A percentile compares a stretch with the other conserved stretches of the same genome.
Conservation (phyloP, 2,329 filamentous ascomycete species). For the Nemania serpens region DNA sequence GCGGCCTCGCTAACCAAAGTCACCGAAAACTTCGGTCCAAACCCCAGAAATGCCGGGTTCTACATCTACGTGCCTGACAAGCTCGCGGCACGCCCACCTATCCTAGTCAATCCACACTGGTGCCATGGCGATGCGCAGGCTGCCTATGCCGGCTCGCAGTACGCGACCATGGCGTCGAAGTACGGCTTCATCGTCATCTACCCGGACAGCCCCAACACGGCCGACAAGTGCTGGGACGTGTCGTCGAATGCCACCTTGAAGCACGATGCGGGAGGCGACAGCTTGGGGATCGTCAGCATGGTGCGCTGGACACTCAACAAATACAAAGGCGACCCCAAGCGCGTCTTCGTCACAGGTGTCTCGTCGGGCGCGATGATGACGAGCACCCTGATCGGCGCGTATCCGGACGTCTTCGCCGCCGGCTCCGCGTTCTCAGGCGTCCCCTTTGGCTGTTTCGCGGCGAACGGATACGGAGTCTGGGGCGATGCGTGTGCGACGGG, state of each 20-base stretch:
- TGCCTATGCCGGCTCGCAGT: conserved; percentile 56
- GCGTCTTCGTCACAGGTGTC: conserved; percentile 41
- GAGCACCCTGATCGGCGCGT: conserved; percentile 49
- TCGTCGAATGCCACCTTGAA: conserved; percentile 47
- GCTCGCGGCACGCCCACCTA: conserved; percentile 50
- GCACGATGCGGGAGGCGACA: conserved; percentile 46
- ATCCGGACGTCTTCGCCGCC: conserved; percentile 54
- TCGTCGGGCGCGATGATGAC: conserved; percentile 45
- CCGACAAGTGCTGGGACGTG: conserved; percentile 62
- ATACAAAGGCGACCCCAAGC: conserved; percentile 41
- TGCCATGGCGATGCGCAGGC: conserved; percentile 59
- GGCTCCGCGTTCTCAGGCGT: conserved; percentile 52
- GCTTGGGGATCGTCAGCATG: conserved; percentile 47
- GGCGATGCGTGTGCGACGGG: conserved; percentile 58
- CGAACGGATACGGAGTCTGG: conserved; percentile 50
- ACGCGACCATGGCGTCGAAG: conserved; percentile 55
- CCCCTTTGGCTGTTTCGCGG: conserved; percentile 57
- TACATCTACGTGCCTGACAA: conserved; percentile 55
- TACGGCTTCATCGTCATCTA: conserved; percentile 47
- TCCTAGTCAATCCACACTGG: conserved; percentile 62
- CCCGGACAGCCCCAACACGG: conserved; percentile 42
- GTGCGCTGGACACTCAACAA: conserved; percentile 42
- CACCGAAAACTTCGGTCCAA: conserved; percentile 46
- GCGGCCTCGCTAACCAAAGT: conserved; percentile 39
- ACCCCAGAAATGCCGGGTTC: conserved; percentile 56